phyloP scores from a whole-genome alignment of 1,284 basidiomycete genomes.

The Malassezia equina region DNA sequence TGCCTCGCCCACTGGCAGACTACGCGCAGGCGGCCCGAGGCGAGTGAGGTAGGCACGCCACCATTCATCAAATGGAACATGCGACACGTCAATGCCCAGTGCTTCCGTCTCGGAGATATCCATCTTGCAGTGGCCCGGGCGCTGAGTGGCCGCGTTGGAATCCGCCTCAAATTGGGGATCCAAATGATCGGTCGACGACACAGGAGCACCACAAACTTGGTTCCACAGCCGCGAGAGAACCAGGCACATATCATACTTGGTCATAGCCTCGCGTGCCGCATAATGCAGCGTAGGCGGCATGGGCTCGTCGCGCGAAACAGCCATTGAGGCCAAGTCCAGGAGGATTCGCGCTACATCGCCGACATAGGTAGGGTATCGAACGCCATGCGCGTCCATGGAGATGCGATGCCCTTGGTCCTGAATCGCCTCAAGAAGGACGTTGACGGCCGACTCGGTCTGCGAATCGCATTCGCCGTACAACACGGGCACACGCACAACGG shows the following conservation, averaged over 20 bases:
- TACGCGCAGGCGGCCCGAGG: neutral
- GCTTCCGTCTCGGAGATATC: slow-evolving; percentile 26
- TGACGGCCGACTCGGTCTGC: slow-evolving; percentile 42
- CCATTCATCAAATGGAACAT: slow-evolving; percentile 38
- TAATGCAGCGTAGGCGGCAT: slow-evolving; percentile 50
- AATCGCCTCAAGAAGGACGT: slow-evolving; percentile 34
- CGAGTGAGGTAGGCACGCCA: slow-evolving; percentile 28
- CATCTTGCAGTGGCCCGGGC: slow-evolving; percentile 41
- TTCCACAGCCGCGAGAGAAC: slow-evolving; percentile 35
- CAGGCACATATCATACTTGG: slow-evolving; percentile 52
- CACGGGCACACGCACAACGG: slow-evolving; percentile 50
- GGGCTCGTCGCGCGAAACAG: slow-evolving; percentile 3
- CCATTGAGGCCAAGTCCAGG: slow-evolving; percentile 42
- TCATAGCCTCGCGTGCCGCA: slow-evolving; percentile 50
- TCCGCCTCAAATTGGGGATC: slow-evolving; percentile 40
- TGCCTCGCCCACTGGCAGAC: neutral
- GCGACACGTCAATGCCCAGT: slow-evolving; percentile 29
- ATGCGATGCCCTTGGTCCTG: slow-evolving; percentile 3
- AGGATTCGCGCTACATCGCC: slow-evolving; percentile 51
- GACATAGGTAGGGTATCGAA: slow-evolving; percentile 53
- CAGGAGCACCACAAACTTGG: slow-evolving; percentile 20
- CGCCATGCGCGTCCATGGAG: slow-evolving; percentile 46
- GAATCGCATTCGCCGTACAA: slow-evolving; percentile 34
- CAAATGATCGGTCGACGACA: slow-evolving; percentile 27
- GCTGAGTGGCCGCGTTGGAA: slow-evolving; percentile 32